These are phyloP conservation scores for Ophiostoma himal-ulmi DNA, from an alignment of 2,329 filamentous ascomycete genomes.

Conservation along the genomic window DNA sequence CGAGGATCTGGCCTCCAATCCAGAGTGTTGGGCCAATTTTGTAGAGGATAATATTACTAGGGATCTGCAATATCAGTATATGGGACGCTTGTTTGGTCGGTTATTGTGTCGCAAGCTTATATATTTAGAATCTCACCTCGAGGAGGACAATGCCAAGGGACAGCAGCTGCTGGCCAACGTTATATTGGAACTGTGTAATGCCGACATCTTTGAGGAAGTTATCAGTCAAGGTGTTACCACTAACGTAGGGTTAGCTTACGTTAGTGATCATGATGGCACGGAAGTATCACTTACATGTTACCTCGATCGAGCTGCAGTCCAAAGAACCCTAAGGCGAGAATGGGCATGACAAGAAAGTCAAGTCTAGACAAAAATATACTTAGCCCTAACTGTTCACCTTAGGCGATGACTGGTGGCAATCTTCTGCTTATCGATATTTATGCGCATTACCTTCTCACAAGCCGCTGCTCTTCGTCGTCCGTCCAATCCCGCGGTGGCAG, in stretches of 20 bases:
- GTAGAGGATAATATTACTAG: background rate
- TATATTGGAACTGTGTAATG: slow-evolving; percentile 47
- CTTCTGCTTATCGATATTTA: background rate
- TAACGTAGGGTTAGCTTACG: background rate
- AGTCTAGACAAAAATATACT: background rate
- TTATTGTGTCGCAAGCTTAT: background rate
- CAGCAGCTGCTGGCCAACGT: slow-evolving; percentile 45
- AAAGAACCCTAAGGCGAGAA: background rate
- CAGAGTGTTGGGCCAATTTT: background rate
- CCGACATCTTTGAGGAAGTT: slow-evolving; percentile 44
- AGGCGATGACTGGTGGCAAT: no score
- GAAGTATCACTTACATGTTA: background rate
- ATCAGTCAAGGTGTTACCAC: slow-evolving; percentile 41
- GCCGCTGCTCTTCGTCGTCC: background rate
- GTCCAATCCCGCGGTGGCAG: background rate
- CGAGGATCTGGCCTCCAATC: background rate
- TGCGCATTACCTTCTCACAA: background rate
- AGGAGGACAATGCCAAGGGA: slow-evolving; percentile 34
- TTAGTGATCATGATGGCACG: background rate
- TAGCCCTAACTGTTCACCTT: background rate
- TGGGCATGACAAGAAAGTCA: slow-evolving; percentile 2
- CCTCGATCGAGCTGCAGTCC: background rate
- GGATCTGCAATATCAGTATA: background rate
- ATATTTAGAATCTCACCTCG: slow-evolving; percentile 33
- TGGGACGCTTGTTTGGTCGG: background rate